phyloP scores from a whole-genome alignment of 2,329 filamentous ascomycete genomes.

The Pseudocercospora cruenta region DNA sequence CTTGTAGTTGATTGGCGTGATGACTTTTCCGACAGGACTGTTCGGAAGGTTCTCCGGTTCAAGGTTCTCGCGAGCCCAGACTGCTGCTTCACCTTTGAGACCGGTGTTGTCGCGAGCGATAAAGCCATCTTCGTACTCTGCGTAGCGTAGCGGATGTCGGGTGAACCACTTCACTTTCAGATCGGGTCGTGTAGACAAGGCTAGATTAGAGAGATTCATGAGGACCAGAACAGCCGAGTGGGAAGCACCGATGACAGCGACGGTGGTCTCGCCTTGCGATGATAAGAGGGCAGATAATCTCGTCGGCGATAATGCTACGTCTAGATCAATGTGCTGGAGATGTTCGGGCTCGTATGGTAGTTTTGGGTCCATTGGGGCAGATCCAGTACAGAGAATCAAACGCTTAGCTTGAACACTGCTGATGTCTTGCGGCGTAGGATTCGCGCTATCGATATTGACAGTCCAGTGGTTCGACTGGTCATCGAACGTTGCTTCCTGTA shows the following conservation, averaged over 20 bases:
- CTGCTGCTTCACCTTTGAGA: conserved; percentile 63
- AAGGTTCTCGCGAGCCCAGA: conserved; percentile 62
- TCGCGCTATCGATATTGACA: conserved; percentile 39
- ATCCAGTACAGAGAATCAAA: conserved; percentile 64
- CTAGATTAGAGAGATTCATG: conserved; percentile 62
- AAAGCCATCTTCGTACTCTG: conserved; percentile 65
- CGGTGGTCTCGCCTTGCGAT: conserved; percentile 45
- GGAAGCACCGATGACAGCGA: conserved; percentile 65
- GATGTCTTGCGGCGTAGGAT: conserved; percentile 30
- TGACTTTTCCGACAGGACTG: conserved; percentile 52
- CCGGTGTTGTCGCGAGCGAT: conserved; percentile 68
- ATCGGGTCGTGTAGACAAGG: conserved; percentile 54
- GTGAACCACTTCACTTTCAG: conserved; percentile 66
- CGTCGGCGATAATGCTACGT: conserved; percentile 59
- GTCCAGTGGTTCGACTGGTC: conserved; percentile 43
- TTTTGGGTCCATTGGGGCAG: conserved; percentile 51
- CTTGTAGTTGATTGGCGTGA: conserved; percentile 43
- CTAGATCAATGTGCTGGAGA: conserved; percentile 56
- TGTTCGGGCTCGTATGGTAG: conserved; percentile 48
- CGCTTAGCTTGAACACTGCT: conserved; percentile 43
- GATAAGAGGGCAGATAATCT: conserved; percentile 48
- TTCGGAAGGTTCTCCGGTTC: conserved; percentile 54
- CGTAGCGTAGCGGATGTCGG: conserved; percentile 63
- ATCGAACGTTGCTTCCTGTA: conserved; percentile 47
- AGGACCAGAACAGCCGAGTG: conserved; percentile 67